These are phyloP conservation scores for Aspergillus sparsus DNA, from an alignment of 495 filamentous ascomycete species.

Conservation along the genomic window DNA sequence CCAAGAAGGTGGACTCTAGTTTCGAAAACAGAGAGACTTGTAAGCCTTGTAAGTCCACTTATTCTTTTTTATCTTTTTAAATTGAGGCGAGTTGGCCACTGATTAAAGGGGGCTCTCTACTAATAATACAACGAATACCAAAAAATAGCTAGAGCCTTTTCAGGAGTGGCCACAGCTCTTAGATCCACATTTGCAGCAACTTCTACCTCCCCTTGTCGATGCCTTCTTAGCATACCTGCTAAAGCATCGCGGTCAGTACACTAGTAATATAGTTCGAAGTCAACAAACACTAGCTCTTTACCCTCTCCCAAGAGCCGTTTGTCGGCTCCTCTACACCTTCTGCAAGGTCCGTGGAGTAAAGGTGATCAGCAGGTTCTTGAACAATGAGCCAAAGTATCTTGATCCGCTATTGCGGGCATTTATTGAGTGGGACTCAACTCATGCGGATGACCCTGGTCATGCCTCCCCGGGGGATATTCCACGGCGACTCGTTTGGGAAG, in stretches of 20 bases:
- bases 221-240: slow-evolving; percentile 70
- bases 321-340: slow-evolving; percentile 79
- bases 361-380: slow-evolving; percentile 84
- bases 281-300: slow-evolving; percentile 41
- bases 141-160: slow-evolving; percentile 76
- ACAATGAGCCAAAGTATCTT: slow-evolving; percentile 81
- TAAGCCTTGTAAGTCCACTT: slow-evolving; percentile 40
- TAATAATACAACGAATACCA: slow-evolving; percentile 9
- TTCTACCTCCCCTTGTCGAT: slow-evolving; percentile 71
- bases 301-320: slow-evolving; percentile 69
- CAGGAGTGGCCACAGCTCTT: slow-evolving; percentile 95
- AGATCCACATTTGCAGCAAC: slow-evolving; percentile 77
- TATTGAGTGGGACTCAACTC: slow-evolving; percentile 46
- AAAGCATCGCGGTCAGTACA: slow-evolving; percentile 42
- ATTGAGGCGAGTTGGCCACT: neutral
- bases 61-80: neutral
- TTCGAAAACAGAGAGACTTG: slow-evolving; percentile 45
- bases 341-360: slow-evolving; percentile 95
- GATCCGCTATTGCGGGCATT: slow-evolving; percentile 75
- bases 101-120: neutral
- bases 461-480: slow-evolving; percentile 16
- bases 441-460: slow-evolving; percentile 18
- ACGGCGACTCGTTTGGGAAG: slow-evolving; percentile 70
- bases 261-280: slow-evolving; percentile 26
- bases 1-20: slow-evolving; percentile 45